Evolutionary conservation across 2,329 filamentous ascomycete species (phyloP), one percentile per base, ranked within the genome.

Genomic region (Ceratocystis eucalypticola): DNA sequence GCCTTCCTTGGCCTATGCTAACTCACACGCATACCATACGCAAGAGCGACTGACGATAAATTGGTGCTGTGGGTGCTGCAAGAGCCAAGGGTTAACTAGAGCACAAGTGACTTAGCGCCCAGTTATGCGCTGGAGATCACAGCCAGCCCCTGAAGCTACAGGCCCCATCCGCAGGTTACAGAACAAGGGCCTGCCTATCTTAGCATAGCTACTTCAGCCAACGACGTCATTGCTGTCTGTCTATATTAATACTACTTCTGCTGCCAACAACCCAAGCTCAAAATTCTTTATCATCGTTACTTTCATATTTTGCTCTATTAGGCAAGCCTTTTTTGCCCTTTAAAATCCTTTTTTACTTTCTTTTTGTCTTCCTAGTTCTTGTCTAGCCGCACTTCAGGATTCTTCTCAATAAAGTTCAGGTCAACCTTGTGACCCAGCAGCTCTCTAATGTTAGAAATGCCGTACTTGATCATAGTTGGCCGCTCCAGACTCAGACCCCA

Each of bases 381-480:
- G 72, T 95, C 89, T 74, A 97, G 79, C 75, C 93, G 83, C 69
- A 97, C 92, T 22, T 93, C 94, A 10, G 93, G 87, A 77, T 96
- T 96, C 71, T 82, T 86, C 80, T 95, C 88, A 71, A 99, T 91
- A 79, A 96, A 96, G 73, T 86, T 86, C 74, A 97, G 78, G 77
- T 97, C 92, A 53, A 96, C 92, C 80, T 96, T 96, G 79, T 99
- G 93, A 15, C 93, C 93, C 65, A 99, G 80, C 73, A 96, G 78
- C 77, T 96, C 91, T 71, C 92, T 85, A 72, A 96, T 96, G 76
- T 96, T 96, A 73, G 84, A 89, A 69, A 91, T 90, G 72, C 82
- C 85, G 75, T 88, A 96, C 82, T 95, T 94, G 79, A 96, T 96
- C 94, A 97, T 99, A 10, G 94, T 97, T 67, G 94, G 94, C 72